Conservation (phyloP, 2,329 filamentous ascomycete species). For the Cladophialophora carrionii region DNA sequence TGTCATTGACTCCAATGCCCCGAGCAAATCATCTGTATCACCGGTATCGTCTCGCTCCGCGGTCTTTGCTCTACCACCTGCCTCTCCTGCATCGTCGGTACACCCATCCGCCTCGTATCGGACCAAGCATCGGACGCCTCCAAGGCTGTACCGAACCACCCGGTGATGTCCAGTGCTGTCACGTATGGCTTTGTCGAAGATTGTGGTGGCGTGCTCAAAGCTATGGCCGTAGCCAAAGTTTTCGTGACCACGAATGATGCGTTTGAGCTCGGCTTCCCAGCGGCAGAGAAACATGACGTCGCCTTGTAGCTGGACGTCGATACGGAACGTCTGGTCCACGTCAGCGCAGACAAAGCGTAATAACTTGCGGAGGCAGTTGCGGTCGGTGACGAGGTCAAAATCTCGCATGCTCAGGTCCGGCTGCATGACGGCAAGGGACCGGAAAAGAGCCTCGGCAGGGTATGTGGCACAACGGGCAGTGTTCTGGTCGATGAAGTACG, state of each 20-base stretch:
- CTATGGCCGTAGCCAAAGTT: conserved; percentile 52
- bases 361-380: conserved; percentile 56
- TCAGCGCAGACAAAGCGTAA: conserved; percentile 42
- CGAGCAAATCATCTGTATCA: background rate
- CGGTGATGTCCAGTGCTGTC: conserved; percentile 53
- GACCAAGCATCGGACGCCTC: conserved; percentile 48
- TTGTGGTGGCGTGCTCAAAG: conserved; percentile 54
- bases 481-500: conserved; percentile 50
- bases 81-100: background rate
- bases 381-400: conserved; percentile 46
- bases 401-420: background rate
- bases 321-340: conserved; percentile 33
- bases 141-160: conserved; percentile 52
- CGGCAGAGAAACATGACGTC: background rate
- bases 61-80: background rate
- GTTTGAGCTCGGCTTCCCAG: background rate
- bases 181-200: conserved; percentile 36
- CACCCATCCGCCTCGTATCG: conserved; percentile 53
- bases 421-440: conserved; percentile 34
- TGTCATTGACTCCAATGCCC: background rate
- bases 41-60: background rate
- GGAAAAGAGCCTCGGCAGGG: conserved; percentile 11
- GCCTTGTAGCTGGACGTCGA: background rate
- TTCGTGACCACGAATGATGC: conserved; percentile 43
- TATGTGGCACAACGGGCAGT: conserved; percentile 48